phyloP scores from a whole-genome alignment of 352 stramenopile species.

The Phytophthora brassicae region DNA sequence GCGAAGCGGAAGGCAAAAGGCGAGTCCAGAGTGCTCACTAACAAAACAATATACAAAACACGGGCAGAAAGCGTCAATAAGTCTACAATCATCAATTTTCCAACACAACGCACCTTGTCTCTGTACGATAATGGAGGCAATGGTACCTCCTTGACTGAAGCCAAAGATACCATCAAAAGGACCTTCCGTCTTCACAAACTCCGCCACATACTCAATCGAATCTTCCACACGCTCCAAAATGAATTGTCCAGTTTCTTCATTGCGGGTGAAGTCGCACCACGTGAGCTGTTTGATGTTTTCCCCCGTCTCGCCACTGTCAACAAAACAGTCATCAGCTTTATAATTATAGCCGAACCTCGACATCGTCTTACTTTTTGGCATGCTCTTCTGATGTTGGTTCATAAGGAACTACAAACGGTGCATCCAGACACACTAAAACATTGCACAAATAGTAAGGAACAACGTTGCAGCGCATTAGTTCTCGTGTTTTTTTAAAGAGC shows the following conservation, averaged over 20 bases:
- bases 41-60: constrained; percentile 12
- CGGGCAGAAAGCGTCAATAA: background rate
- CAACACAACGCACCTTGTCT: constrained; percentile 46
- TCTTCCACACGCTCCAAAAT: constrained; percentile 56
- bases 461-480: no score
- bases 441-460: background rate
- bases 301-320: constrained; percentile 27
- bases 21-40: constrained; percentile 40
- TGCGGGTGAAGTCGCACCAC: constrained; percentile 69
- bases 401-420: constrained; percentile 70
- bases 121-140: constrained; percentile 69
- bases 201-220: constrained; percentile 64
- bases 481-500: no score
- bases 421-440: constrained; percentile 73
- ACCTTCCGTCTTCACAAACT: constrained; percentile 66
- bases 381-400: constrained; percentile 63
- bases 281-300: constrained; percentile 64
- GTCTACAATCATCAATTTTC: background rate
- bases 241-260: constrained; percentile 46
- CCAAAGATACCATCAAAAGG: constrained; percentile 86
- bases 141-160: constrained; percentile 82
- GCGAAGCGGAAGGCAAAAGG: constrained; percentile 70
- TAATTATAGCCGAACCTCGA: background rate
- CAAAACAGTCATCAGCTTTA: background rate
- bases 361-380: constrained; percentile 34